A percentile compares a stretch with the other conserved stretches of the same genome.
Conservation (phyloP, 441 rosid genomes). For the Eugenia klotzschiana region DNA sequence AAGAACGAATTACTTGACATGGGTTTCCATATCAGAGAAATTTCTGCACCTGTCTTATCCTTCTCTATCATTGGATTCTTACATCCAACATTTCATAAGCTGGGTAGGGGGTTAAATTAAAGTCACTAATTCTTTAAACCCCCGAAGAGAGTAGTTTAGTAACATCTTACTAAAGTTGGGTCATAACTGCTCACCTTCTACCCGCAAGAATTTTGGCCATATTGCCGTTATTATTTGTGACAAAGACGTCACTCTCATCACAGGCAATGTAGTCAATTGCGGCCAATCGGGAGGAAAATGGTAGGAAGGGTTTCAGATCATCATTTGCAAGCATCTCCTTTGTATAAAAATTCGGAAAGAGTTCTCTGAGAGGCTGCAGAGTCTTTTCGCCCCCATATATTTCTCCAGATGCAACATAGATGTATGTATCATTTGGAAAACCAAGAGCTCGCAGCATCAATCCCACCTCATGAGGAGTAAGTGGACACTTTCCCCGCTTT, state of each 20-base stretch:
- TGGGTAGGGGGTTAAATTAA: not conserved
- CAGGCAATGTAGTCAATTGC: slow-evolving; percentile 84
- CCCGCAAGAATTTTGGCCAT: slow-evolving; percentile 99
- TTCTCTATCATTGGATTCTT: not conserved
- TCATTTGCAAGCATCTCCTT: slow-evolving; percentile 82
- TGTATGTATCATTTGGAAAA: slow-evolving; percentile 64
- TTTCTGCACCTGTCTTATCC: not conserved
- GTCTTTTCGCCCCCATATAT: slow-evolving; percentile 94
- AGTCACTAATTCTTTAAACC: not conserved
- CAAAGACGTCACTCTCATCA: slow-evolving; percentile 87
- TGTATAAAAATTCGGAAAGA: slow-evolving; percentile 86
- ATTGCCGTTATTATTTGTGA: slow-evolving; percentile 90
- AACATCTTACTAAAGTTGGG: not conserved
- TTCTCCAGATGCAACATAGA: slow-evolving; percentile 96
- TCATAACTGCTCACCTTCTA: slow-evolving; percentile 52
- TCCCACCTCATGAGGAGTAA: slow-evolving; percentile 93
- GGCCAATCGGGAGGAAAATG: slow-evolving; percentile 83
- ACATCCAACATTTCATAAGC: not conserved
- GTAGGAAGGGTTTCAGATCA: slow-evolving; percentile 65
- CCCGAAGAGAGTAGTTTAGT: not conserved
- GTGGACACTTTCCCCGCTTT: slow-evolving; percentile 93
- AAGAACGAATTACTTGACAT: not conserved
- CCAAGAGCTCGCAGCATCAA: slow-evolving; percentile 92
- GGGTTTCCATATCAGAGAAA: not conserved
- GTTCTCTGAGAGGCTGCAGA: slow-evolving; percentile 63